Evolutionary conservation across 176 grass and related monocot genomes (phyloP).

Genomic region (Puya raimondii): DNA sequence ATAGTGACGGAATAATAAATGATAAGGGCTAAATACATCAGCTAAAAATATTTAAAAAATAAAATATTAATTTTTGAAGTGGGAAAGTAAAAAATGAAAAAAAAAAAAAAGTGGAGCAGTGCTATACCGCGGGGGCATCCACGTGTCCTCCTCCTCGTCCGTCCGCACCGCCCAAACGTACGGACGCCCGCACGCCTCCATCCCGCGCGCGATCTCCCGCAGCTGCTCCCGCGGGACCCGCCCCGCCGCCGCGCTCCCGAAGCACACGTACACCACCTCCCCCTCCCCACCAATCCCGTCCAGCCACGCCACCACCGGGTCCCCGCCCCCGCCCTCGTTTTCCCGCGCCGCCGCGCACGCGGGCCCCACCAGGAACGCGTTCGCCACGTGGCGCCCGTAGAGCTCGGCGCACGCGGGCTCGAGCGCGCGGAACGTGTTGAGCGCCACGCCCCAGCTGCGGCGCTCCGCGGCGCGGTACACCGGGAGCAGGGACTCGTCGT

Average conservation of each 20-base stretch:
- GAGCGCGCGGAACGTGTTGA: conserved; percentile 12
- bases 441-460: background rate
- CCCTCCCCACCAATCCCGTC: background rate
- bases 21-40: too few relatives aligned
- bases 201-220: background rate
- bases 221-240: background rate
- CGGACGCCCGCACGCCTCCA: conserved; percentile 5
- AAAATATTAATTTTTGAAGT: too few relatives aligned
- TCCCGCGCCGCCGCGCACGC: background rate
- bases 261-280: conserved; percentile 6
- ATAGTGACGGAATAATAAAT: too few relatives aligned
- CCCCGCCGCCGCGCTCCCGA: background rate
- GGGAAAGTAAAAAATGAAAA: too few relatives aligned
- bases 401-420: background rate
- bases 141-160: background rate
- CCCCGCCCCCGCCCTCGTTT: background rate
- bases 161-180: conserved; percentile 1
- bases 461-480: background rate
- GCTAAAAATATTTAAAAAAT: too few relatives aligned
- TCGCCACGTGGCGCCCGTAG: background rate
- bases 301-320: background rate
- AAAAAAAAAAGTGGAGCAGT: too few relatives aligned
- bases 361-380: background rate
- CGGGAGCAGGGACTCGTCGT: background rate
- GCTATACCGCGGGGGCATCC: background rate